Conservation (phyloP, 192 early-diverging fungal genomes). For the Neocallimastix lanati region DNA sequence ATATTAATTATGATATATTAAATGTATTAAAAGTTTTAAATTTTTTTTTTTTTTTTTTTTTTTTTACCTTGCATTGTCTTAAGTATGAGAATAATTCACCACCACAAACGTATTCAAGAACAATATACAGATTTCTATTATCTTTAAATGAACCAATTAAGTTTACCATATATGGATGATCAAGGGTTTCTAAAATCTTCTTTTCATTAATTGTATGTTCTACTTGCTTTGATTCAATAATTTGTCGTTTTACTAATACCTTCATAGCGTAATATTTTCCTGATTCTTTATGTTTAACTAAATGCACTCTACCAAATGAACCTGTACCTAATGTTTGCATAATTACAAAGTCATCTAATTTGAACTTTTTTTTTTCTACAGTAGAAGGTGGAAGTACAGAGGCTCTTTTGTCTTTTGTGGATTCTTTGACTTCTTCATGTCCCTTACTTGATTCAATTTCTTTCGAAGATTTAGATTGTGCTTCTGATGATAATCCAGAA, state of each 20-base stretch:
- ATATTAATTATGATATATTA: too few relatives aligned
- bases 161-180: conserved; percentile 78
- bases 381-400: background rate
- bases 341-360: conserved; percentile 60
- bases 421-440: too few relatives aligned
- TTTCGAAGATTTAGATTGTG: too few relatives aligned
- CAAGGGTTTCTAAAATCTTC: conserved; percentile 68
- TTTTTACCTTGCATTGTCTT: conserved; percentile 60
- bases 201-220: conserved; percentile 98
- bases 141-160: conserved; percentile 94
- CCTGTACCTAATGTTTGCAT: conserved; percentile 86
- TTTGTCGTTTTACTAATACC: conserved; percentile 80
- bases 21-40: too few relatives aligned
- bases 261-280: conserved; percentile 91
- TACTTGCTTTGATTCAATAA: conserved; percentile 87
- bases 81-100: conserved; percentile 74
- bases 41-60: too few relatives aligned
- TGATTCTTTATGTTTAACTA: conserved; percentile 61
- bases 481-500: too few relatives aligned
- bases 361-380: background rate
- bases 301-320: conserved; percentile 89
- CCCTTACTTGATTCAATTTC: too few relatives aligned
- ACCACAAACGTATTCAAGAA: conserved; percentile 93
- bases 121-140: conserved; percentile 74
- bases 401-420: too few relatives aligned